Conservation (phyloP, 2,329 filamentous ascomycete species). For the Domatiomyces catenatus region DNA sequence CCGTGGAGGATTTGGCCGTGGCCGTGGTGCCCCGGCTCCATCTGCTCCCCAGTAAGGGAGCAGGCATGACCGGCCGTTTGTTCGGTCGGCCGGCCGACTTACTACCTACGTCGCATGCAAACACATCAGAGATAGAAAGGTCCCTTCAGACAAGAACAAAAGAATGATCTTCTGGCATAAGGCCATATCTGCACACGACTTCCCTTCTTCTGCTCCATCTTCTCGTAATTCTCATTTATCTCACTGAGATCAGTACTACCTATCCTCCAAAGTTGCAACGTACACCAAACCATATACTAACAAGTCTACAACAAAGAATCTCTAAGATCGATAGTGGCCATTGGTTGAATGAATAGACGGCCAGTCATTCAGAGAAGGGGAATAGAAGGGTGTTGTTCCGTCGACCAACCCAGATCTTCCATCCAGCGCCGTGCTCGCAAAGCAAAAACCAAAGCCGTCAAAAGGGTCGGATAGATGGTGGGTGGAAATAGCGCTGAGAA, state of each 20-base stretch:
- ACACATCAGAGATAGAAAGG: not conserved
- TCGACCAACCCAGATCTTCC: not conserved
- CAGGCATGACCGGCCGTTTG: not conserved
- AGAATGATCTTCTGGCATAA: not conserved
- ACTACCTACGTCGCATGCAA: no score
- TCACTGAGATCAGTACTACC: not conserved
- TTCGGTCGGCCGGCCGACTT: not conserved
- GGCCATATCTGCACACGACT: not conserved
- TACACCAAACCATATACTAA: not conserved
- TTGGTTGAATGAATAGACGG: not conserved
- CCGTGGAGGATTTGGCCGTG: constrained; percentile 82
- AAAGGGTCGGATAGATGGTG: not conserved
- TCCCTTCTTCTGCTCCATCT: not conserved
- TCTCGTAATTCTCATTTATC: not conserved
- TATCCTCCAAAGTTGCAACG: not conserved
- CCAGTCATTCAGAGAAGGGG: not conserved
- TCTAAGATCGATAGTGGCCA: not conserved
- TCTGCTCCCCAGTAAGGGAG: not conserved
- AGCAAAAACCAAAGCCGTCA: not conserved
- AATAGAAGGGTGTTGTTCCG: not conserved
- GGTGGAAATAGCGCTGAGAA: not conserved
- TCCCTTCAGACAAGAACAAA: not conserved
- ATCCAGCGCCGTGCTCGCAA: not conserved
- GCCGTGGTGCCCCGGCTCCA: constrained; percentile 57
- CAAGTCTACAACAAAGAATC: not conserved